These are phyloP conservation scores for Rhexocercosporidium sp. DNA, from an alignment of 2,329 filamentous ascomycete species.

Conservation along the genomic window DNA sequence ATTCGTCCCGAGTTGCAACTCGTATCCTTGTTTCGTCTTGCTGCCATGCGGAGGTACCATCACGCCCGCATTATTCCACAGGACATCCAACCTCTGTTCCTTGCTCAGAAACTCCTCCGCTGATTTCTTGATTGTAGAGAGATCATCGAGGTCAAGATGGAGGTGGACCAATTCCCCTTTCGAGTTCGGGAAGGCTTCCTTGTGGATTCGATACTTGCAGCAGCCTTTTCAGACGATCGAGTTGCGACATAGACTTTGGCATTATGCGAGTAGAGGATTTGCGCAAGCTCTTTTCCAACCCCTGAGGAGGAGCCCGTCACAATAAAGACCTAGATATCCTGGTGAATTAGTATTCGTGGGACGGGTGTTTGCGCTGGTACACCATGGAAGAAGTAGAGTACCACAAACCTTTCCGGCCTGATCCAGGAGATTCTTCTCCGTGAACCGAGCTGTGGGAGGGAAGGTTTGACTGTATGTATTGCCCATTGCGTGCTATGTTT, in stretches of 20 bases:
- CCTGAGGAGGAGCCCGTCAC: slow-evolving; percentile 47
- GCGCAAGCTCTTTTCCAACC: slow-evolving; percentile 46
- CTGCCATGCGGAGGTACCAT: slow-evolving; percentile 44
- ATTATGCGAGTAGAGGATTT: slow-evolving; percentile 48
- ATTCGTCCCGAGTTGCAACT: slow-evolving; percentile 47
- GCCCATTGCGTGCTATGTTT: slow-evolving; percentile 20
- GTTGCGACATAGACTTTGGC: slow-evolving; percentile 52
- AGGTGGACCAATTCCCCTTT: slow-evolving; percentile 46
- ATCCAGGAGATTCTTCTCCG: slow-evolving; percentile 41
- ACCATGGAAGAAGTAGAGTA: neutral
- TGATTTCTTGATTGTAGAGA: slow-evolving; percentile 46
- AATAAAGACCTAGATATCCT: slow-evolving; percentile 41
- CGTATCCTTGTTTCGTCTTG: slow-evolving; percentile 44
- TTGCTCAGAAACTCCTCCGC: slow-evolving; percentile 44
- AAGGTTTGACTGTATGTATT: slow-evolving; percentile 24
- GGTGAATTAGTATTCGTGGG: no score
- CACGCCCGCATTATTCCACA: slow-evolving; percentile 49
- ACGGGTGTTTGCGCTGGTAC: no score
- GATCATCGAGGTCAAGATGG: slow-evolving; percentile 46
- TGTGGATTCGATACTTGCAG: slow-evolving; percentile 45
- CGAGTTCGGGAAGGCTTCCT: slow-evolving; percentile 37
- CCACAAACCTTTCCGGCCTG: slow-evolving; percentile 39
- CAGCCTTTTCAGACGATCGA: slow-evolving; percentile 47
- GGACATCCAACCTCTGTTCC: slow-evolving; percentile 47
- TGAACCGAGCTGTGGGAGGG: slow-evolving; percentile 39